Evolutionary conservation across 805 yeast species (phyloP).

Genomic region (Ascoidea asiatica): DNA sequence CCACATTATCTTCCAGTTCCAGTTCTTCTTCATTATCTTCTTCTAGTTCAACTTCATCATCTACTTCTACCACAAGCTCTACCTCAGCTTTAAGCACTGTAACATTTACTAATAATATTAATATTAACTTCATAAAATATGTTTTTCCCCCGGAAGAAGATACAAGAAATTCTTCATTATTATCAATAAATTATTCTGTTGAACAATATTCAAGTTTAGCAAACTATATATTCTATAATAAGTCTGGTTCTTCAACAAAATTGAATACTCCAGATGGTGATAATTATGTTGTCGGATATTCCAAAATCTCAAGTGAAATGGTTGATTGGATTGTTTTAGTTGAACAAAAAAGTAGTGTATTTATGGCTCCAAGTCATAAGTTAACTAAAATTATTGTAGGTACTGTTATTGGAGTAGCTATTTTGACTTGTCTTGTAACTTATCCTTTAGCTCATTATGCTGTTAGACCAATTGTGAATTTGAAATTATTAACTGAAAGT

Average conservation of each 20-base stretch:
- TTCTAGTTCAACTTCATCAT: too few relatives aligned
- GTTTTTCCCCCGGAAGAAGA: constrained; percentile 26
- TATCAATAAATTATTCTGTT: constrained; percentile 10
- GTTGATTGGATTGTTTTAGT: constrained; percentile 64
- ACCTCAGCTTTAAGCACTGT: too few relatives aligned
- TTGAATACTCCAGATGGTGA: constrained; percentile 22
- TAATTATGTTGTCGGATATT: constrained; percentile 43
- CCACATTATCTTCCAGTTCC: too few relatives aligned
- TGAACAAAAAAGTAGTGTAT: constrained; percentile 44
- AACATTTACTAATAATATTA: too few relatives aligned
- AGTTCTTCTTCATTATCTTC: too few relatives aligned
- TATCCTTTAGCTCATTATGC: constrained; percentile 77
- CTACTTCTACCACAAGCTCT: too few relatives aligned
- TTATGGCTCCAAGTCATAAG: constrained; percentile 48
- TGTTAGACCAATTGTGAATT: constrained; percentile 65
- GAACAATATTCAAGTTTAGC: constrained; percentile 16
- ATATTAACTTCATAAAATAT: constrained; percentile 14
- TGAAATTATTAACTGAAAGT: constrained; percentile 70
- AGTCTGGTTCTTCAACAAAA: constrained; percentile 27
- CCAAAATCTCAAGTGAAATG: constrained; percentile 17
- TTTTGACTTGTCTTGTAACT: constrained; percentile 58
- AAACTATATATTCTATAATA: constrained; percentile 21
- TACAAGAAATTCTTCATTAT: constrained; percentile 3
- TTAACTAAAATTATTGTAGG: constrained; percentile 62
- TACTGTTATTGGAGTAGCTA: constrained; percentile 68